phyloP scores from a whole-genome alignment of 805 yeast species.

The Scheffersomyces lignosus region DNA sequence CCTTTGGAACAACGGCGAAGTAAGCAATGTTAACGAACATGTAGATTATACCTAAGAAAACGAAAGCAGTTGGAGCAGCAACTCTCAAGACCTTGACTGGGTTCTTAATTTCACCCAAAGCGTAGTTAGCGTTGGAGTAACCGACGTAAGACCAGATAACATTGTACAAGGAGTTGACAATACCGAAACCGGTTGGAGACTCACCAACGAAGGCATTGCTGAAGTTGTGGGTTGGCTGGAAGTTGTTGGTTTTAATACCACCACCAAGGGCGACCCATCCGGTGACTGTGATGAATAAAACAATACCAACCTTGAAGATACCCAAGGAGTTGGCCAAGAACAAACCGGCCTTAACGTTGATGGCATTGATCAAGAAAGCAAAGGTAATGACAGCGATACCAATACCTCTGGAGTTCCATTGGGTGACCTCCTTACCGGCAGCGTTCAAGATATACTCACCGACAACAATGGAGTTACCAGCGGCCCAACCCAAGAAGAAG shows the following conservation, averaged over 20 bases:
- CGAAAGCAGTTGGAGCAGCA: constrained; percentile 76
- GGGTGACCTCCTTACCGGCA: constrained; percentile 62
- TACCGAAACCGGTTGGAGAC: constrained; percentile 62
- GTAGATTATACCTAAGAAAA: constrained; percentile 61
- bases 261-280: constrained; percentile 87
- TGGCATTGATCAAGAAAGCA: constrained; percentile 62
- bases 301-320: constrained; percentile 68
- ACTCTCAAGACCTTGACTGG: constrained; percentile 66
- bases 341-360: constrained; percentile 65
- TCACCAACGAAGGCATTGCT: constrained; percentile 54
- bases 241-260: constrained; percentile 51
- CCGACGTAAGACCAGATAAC: constrained; percentile 87
- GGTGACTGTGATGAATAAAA: constrained; percentile 66
- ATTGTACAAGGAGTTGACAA: constrained; percentile 74
- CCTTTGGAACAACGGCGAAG: constrained; percentile 77
- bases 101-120: constrained; percentile 74
- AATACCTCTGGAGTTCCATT: constrained; percentile 77
- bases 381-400: constrained; percentile 75
- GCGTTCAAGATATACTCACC: constrained; percentile 79
- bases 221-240: constrained; percentile 59
- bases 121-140: constrained; percentile 80
- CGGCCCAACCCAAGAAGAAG: constrained; percentile 81
- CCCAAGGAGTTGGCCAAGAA: constrained; percentile 65
- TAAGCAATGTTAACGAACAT: constrained; percentile 78
- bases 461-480: constrained; percentile 78